A percentile compares a stretch with the other conserved stretches of the same genome.
These are phyloP conservation scores for Debaryomyces subglobosus DNA, from an alignment of 1,139 yeast species.

Conservation along the genomic window DNA sequence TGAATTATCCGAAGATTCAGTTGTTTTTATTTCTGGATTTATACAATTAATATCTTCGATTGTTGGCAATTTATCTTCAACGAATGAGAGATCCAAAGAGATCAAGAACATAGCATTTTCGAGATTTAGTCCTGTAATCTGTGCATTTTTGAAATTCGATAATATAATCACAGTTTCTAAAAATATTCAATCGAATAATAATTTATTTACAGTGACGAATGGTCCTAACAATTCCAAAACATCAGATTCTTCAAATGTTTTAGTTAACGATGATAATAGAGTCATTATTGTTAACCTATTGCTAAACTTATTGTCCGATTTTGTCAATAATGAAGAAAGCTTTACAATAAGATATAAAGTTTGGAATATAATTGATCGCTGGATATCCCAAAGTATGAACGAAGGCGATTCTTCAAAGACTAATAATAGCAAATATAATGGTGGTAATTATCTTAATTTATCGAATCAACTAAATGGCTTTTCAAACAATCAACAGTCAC, in stretches of 20 bases:
- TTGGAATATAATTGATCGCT: constrained; percentile 75
- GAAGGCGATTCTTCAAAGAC: constrained; percentile 9
- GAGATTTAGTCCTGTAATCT: constrained; percentile 40
- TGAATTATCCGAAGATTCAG: constrained; percentile 79
- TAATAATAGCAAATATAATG: constrained; percentile 2
- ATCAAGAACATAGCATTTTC: constrained; percentile 35
- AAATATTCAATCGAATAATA: not conserved
- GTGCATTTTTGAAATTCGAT: constrained; percentile 44
- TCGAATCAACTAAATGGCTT: not conserved
- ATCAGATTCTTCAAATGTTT: constrained; percentile 29
- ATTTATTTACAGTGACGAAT: not conserved
- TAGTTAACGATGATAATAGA: constrained; percentile 41
- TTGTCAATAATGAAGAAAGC: constrained; percentile 45
- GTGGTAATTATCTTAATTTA: not conserved
- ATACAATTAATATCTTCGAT: constrained; percentile 47
- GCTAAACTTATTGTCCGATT: constrained; percentile 47
- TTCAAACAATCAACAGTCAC: constrained; percentile 3
- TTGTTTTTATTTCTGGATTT: constrained; percentile 76
- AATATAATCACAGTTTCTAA: constrained; percentile 34
- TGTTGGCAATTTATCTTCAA: constrained; percentile 32
- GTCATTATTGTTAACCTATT: constrained; percentile 38
- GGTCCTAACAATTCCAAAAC: constrained; percentile 20
- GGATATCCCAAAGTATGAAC: constrained; percentile 58
- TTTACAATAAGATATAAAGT: constrained; percentile 46
- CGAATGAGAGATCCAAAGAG: constrained; percentile 29